Evolutionary conservation across 805 yeast species (phyloP).

Genomic region (Sungouiella blattae): DNA sequence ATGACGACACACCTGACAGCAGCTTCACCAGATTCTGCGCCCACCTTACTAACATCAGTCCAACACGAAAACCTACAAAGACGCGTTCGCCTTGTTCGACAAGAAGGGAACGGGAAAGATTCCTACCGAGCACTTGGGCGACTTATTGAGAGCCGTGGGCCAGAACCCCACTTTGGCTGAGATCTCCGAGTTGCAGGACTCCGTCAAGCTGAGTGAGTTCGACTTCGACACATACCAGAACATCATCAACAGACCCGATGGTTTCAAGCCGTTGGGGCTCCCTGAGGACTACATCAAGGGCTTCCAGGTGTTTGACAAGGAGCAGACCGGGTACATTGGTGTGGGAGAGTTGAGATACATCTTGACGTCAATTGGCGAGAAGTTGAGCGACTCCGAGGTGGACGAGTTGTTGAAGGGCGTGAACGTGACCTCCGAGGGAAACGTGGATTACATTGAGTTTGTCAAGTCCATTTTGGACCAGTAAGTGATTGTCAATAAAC

Average conservation of each 20-base stretch:
- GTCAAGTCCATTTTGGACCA: slow-evolving; percentile 92
- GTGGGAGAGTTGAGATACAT: slow-evolving; percentile 96
- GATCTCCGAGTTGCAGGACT: slow-evolving; percentile 48
- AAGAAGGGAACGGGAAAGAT: slow-evolving; percentile 94
- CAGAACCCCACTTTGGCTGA: slow-evolving; percentile 96
- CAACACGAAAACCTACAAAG: slow-evolving; percentile 58
- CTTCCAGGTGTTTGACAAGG: slow-evolving; percentile 97
- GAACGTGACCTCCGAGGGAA: slow-evolving; percentile 87
- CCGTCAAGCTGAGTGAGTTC: slow-evolving; percentile 46
- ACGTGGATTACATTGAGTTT: slow-evolving; percentile 91
- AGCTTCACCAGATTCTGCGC: no score
- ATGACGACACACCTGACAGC: no score
- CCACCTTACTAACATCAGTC: slow-evolving; percentile 18
- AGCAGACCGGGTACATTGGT: slow-evolving; percentile 90
- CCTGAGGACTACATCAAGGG: slow-evolving; percentile 87
- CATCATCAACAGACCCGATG: slow-evolving; percentile 81
- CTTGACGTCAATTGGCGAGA: slow-evolving; percentile 94
- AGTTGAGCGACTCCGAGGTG: slow-evolving; percentile 83
- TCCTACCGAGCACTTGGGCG: slow-evolving; percentile 81
- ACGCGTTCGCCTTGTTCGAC: slow-evolving; percentile 95
- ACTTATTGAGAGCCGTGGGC: slow-evolving; percentile 92
- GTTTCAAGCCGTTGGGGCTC: slow-evolving; percentile 82
- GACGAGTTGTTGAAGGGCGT: slow-evolving; percentile 96
- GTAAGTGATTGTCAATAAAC: no score
- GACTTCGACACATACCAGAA: slow-evolving; percentile 75